A percentile compares a stretch with the other conserved stretches of the same genome.
Evolutionary conservation across 805 yeast species (phyloP).

Genomic region (Ogataea thermomethanolica): DNA sequence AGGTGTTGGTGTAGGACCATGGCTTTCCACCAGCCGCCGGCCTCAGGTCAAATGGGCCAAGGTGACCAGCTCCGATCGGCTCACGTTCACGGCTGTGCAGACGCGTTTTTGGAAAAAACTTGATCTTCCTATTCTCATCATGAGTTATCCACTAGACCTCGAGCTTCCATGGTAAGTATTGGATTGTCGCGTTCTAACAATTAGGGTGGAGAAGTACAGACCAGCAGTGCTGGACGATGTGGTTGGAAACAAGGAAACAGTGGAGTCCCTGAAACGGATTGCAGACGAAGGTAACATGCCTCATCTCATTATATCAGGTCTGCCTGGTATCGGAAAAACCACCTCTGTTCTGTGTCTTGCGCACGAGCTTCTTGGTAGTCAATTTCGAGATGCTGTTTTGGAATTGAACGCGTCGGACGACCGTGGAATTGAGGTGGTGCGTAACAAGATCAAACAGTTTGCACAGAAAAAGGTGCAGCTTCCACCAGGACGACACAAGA

Average conservation of each 20-base stretch:
- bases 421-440: slow-evolving; percentile 94
- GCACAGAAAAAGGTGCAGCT: slow-evolving; percentile 90
- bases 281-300: slow-evolving; percentile 96
- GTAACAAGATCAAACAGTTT: slow-evolving; percentile 90
- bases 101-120: slow-evolving; percentile 7
- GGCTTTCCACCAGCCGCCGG: background rate
- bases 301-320: slow-evolving; percentile 89
- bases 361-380: slow-evolving; percentile 69
- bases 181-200: background rate
- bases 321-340: slow-evolving; percentile 97
- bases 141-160: slow-evolving; percentile 29
- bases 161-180: slow-evolving; percentile 35
- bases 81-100: slow-evolving; percentile 7
- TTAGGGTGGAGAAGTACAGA: slow-evolving; percentile 92
- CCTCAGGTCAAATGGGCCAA: background rate
- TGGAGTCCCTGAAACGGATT: slow-evolving; percentile 76
- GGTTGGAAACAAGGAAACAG: slow-evolving; percentile 90
- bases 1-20: too few relatives aligned
- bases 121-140: slow-evolving; percentile 8
- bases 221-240: slow-evolving; percentile 77
- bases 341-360: slow-evolving; percentile 92
- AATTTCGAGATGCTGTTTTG: slow-evolving; percentile 69
- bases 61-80: too few relatives aligned
- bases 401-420: slow-evolving; percentile 97
- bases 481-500: slow-evolving; percentile 89